These are phyloP conservation scores for Poteriospumella lacustris DNA, from an alignment of 108 stramenopile species.

Conservation along the genomic window DNA sequence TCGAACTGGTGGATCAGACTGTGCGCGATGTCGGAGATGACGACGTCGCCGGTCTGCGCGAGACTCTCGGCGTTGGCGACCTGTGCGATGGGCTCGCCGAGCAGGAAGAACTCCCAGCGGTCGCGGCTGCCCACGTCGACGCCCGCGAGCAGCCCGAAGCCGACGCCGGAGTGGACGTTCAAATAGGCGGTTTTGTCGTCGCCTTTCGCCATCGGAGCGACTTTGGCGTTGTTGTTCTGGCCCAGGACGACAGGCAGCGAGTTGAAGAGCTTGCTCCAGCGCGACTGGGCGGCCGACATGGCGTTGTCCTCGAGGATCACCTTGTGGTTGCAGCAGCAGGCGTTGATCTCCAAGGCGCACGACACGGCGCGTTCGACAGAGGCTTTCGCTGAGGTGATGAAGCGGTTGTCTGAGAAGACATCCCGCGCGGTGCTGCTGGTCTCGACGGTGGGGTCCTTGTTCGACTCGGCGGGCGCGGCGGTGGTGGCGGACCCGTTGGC, in stretches of 20 bases:
- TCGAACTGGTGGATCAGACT: background rate
- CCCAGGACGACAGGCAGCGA: background rate
- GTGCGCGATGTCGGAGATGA: background rate
- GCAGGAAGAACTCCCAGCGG: slow-evolving; percentile 2
- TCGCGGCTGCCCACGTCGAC: background rate
- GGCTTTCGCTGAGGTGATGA: background rate
- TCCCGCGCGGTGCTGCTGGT: background rate
- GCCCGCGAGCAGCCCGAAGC: background rate
- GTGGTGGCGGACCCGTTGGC: background rate
- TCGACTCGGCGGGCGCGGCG: background rate
- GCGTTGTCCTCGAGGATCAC: background rate
- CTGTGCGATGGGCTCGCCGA: background rate
- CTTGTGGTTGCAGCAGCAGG: background rate
- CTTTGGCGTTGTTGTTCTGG: background rate
- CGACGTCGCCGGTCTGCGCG: background rate
- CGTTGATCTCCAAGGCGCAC: background rate
- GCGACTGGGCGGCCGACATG: background rate
- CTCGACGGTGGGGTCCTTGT: background rate
- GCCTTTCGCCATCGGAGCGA: background rate
- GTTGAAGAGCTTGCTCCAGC: background rate
- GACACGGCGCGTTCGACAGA: background rate
- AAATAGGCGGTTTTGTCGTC: background rate
- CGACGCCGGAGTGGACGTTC: background rate
- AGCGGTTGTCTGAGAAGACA: background rate
- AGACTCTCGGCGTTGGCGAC: background rate